phyloP scores from a whole-genome alignment of 768 basidiomycete species.

The Amanita pallidorosea region DNA sequence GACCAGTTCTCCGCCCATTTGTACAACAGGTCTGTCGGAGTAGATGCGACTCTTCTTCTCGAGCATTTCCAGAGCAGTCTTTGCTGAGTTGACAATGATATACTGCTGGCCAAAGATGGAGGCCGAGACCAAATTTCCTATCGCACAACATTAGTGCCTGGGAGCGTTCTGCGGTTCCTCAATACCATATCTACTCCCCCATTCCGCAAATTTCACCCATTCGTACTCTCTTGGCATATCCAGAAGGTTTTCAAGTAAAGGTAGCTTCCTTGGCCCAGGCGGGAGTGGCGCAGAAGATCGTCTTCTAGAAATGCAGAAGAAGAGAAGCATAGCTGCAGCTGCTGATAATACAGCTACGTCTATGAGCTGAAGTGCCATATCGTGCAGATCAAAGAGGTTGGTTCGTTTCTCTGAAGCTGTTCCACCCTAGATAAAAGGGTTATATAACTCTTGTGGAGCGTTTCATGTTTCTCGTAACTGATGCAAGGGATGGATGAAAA shows the following conservation, averaged over 20 bases:
- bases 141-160: not conserved
- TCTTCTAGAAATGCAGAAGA: not conserved
- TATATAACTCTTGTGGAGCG: not conserved
- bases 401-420: too few relatives aligned
- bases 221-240: constrained; percentile 29
- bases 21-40: constrained; percentile 39
- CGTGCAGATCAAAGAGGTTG: not conserved
- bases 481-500: too few relatives aligned
- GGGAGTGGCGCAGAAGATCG: constrained; percentile 20
- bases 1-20: constrained; percentile 32
- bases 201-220: constrained; percentile 32
- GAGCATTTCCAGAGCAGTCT: constrained; percentile 37
- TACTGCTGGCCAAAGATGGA: constrained; percentile 12
- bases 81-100: constrained; percentile 30
- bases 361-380: not conserved
- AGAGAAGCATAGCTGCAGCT: not conserved
- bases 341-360: not conserved
- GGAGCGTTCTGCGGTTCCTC: not conserved
- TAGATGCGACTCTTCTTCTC: constrained; percentile 43
- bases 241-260: constrained; percentile 34
- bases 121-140: constrained; percentile 2
- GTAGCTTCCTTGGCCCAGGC: constrained; percentile 30
- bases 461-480: too few relatives aligned
- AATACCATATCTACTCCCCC: constrained; percentile 30
- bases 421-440: not conserved